A percentile compares a stretch with the other conserved stretches of the same genome.
Evolutionary conservation across 208 protist genomes (phyloP).

Genomic region (Lotmaria passim): DNA sequence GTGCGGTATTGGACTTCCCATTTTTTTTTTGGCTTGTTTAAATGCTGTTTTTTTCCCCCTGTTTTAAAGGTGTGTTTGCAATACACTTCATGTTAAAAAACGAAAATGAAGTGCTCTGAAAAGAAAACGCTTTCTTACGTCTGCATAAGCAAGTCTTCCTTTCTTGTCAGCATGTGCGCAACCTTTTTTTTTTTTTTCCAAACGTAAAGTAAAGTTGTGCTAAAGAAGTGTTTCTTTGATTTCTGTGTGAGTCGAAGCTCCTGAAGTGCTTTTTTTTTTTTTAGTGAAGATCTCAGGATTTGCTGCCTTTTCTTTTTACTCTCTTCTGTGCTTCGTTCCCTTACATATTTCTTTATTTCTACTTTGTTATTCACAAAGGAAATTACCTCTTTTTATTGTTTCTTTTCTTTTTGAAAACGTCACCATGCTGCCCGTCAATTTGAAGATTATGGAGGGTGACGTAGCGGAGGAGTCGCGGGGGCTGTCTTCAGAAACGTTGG

Average conservation of each 20-base stretch:
- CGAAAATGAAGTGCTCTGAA: too few species aligned
- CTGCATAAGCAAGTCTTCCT: too few species aligned
- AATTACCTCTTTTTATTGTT: neutral
- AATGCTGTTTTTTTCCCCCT: neutral
- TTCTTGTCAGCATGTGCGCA: conserved; percentile 14
- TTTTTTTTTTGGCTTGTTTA: conserved; percentile 5
- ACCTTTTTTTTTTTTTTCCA: too few species aligned
- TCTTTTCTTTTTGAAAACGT: conserved; percentile 25
- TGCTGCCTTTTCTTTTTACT: neutral
- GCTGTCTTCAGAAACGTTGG: conserved; percentile 26
- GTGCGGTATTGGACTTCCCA: too few species aligned
- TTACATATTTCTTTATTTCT: neutral
- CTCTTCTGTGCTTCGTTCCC: neutral
- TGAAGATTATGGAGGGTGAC: conserved; percentile 9
- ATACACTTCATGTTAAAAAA: conserved; percentile 19
- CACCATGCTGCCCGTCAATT: conserved; percentile 4
- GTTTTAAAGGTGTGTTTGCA: neutral
- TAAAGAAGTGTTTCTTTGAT: too few species aligned
- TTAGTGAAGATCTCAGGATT: neutral
- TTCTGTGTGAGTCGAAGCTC: neutral
- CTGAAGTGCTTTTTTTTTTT: neutral
- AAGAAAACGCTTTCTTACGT: too few species aligned
- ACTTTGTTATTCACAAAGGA: neutral
- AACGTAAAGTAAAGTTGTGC: too few species aligned
- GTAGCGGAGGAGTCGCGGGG: neutral